phyloP scores from a whole-genome alignment of 305 asterid genomes.

The Plantago coronopus region DNA sequence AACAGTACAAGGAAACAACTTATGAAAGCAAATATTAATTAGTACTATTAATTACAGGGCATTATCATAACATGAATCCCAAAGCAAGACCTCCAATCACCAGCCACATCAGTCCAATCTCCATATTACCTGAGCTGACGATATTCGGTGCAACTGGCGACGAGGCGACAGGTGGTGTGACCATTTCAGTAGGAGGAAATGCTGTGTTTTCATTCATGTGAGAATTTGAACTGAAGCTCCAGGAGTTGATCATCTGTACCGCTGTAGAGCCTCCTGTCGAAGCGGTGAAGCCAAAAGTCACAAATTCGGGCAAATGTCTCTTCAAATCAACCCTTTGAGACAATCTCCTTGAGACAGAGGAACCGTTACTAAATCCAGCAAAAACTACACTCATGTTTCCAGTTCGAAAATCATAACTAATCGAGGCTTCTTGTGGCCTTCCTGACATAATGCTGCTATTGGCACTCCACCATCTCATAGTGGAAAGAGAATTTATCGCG shows the following conservation, averaged over 20 bases:
- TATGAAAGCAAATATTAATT: too few relatives aligned
- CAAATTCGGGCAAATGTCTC: background rate
- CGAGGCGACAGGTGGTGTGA: too few relatives aligned
- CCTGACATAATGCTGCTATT: constrained; percentile 21
- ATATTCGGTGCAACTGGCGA: background rate
- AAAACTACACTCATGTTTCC: background rate
- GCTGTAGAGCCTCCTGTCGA: background rate
- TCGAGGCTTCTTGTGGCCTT: background rate
- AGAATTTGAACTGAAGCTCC: constrained; percentile 1
- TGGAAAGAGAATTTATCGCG: constrained; percentile 17
- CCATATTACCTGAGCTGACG: too few relatives aligned
- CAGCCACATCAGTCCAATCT: background rate
- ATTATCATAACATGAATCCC: background rate
- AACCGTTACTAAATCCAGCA: background rate
- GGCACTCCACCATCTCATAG: constrained; percentile 14
- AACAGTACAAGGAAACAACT: too few relatives aligned
- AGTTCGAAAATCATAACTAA: constrained; percentile 5
- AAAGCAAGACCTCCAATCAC: background rate
- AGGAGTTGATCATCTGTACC: background rate
- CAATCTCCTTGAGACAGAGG: background rate
- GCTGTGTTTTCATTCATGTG: too few relatives aligned
- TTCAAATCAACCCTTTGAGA: background rate
- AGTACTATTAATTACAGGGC: too few relatives aligned
- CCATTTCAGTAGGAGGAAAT: too few relatives aligned
- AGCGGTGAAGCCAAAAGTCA: constrained; percentile 6